Percentiles rank a stretch among this genome's conserved stretches.
Evolutionary conservation across 805 yeast genomes (phyloP).

Genomic region (Ogataea parapolymorpha): DNA sequence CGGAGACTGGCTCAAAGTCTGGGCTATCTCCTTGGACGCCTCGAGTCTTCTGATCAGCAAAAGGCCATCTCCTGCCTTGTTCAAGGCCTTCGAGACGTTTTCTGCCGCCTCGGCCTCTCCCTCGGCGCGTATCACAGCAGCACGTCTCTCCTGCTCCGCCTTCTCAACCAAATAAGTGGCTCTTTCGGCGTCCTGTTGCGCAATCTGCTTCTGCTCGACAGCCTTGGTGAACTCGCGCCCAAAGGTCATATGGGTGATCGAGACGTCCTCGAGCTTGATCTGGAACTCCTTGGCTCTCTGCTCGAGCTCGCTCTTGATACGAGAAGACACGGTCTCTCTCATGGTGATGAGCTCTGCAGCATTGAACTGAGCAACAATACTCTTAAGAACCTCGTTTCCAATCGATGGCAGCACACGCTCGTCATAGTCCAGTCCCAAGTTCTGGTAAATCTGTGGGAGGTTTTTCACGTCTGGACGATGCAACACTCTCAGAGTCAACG

Average conservation of each 20-base stretch:
- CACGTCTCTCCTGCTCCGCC: conserved; percentile 97
- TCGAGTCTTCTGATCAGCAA: conserved; percentile 91
- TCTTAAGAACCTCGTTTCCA: conserved; percentile 93
- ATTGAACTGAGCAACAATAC: conserved; percentile 97
- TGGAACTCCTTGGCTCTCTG: conserved; percentile 83
- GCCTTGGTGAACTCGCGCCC: conserved; percentile 97
- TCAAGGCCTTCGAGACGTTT: conserved; percentile 84
- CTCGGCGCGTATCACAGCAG: conserved; percentile 93
- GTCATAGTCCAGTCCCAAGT: conserved; percentile 90
- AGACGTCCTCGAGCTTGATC: conserved; percentile 91
- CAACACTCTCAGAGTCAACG: conserved; percentile 85
- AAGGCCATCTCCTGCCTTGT: conserved; percentile 94
- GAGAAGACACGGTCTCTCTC: conserved; percentile 89
- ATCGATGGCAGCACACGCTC: conserved; percentile 96
- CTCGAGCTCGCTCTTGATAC: conserved; percentile 82
- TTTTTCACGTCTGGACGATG: conserved; percentile 88
- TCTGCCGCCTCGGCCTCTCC: conserved; percentile 99
- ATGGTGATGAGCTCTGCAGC: conserved; percentile 98
- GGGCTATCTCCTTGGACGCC: conserved; percentile 94
- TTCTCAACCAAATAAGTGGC: conserved; percentile 90
- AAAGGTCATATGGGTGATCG: conserved; percentile 96
- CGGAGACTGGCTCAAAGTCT: conserved; percentile 74
- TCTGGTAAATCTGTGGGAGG: conserved; percentile 85
- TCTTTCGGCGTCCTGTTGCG: conserved; percentile 98
- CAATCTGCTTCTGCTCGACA: conserved; percentile 97